Conservation (phyloP, 2,329 filamentous ascomycete species). For the Keithomyces neogunnii region DNA sequence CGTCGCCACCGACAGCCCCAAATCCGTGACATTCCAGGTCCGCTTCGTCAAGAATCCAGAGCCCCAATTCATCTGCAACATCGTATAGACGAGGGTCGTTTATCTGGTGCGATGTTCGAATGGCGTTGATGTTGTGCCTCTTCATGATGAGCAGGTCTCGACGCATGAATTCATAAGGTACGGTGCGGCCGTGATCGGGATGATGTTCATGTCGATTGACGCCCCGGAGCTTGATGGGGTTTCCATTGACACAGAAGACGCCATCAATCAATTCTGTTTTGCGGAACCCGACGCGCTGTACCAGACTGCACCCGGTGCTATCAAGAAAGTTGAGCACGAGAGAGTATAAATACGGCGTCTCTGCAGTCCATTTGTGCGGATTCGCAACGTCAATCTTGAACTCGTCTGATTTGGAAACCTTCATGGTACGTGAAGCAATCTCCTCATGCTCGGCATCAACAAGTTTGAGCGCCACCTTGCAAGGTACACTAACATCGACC, state of each 20-base stretch:
- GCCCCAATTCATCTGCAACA: slow-evolving; percentile 52
- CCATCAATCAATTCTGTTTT: slow-evolving; percentile 52
- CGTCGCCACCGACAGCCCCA: slow-evolving; percentile 27
- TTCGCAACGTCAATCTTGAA: slow-evolving; percentile 33
- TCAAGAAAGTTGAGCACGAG: slow-evolving; percentile 29
- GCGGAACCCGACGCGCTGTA: slow-evolving; percentile 56
- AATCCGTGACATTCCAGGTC: slow-evolving; percentile 49
- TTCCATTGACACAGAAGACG: slow-evolving; percentile 56
- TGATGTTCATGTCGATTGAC: slow-evolving; percentile 67
- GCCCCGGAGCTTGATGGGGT: slow-evolving; percentile 55
- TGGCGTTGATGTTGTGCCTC: slow-evolving; percentile 58
- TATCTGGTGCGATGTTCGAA: slow-evolving; percentile 60
- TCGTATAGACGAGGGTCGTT: slow-evolving; percentile 53
- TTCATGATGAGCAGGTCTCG: slow-evolving; percentile 60
- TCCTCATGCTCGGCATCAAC: slow-evolving; percentile 23
- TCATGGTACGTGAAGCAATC: slow-evolving; percentile 16
- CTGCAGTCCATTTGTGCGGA: slow-evolving; percentile 60
- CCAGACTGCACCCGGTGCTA: slow-evolving; percentile 24
- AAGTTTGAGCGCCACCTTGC: slow-evolving; percentile 24
- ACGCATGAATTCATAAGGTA: slow-evolving; percentile 52
- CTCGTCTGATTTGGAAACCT: slow-evolving; percentile 26
- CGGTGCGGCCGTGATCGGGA: slow-evolving; percentile 50
- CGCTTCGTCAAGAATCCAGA: slow-evolving; percentile 54
- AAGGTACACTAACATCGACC: slow-evolving; percentile 31
- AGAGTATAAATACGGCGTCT: slow-evolving; percentile 55